phyloP scores from a whole-genome alignment of 1,284 basidiomycete species.

The Ustanciosporium gigantosporum region DNA sequence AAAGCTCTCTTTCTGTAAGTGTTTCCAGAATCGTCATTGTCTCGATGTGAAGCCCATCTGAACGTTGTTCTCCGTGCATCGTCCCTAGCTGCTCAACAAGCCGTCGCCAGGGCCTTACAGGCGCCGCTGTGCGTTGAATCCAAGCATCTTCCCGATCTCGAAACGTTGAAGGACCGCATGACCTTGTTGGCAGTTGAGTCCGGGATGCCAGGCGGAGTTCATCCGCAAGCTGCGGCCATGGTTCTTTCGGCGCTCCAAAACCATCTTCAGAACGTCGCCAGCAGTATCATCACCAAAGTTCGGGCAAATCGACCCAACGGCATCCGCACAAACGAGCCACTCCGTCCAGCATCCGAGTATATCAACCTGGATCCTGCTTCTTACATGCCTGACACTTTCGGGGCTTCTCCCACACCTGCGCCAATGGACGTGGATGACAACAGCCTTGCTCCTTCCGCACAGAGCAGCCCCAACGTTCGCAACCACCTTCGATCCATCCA shows the following conservation, averaged over 20 bases:
- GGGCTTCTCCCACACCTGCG: constrained; percentile 14
- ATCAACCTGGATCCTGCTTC: constrained; percentile 13
- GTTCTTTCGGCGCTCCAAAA: constrained; percentile 58
- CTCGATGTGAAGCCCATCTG: not conserved
- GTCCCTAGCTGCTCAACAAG: constrained; percentile 49
- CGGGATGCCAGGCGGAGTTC: constrained; percentile 59
- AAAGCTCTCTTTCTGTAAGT: constrained; percentile 46
- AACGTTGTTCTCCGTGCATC: constrained; percentile 4
- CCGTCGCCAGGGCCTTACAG: constrained; percentile 40
- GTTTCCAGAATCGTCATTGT: not conserved
- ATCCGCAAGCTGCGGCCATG: constrained; percentile 59
- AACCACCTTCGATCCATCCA: constrained; percentile 16
- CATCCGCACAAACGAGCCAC: constrained; percentile 34
- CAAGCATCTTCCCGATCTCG: constrained; percentile 61
- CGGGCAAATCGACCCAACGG: constrained; percentile 47
- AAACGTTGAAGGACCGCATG: constrained; percentile 62
- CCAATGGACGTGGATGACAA: constrained; percentile 36
- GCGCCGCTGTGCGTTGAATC: constrained; percentile 60
- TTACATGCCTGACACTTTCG: constrained; percentile 5
- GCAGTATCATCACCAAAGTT: constrained; percentile 51
- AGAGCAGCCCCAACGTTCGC: constrained; percentile 13
- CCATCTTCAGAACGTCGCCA: constrained; percentile 55
- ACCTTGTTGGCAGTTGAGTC: constrained; percentile 60
- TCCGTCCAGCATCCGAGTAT: constrained; percentile 20
- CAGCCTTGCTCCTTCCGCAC: constrained; percentile 13